A percentile compares a stretch with the other conserved stretches of the same genome.
phyloP scores from a whole-genome alignment of 2,329 filamentous ascomycete genomes.

The Phialocephala sp. region DNA sequence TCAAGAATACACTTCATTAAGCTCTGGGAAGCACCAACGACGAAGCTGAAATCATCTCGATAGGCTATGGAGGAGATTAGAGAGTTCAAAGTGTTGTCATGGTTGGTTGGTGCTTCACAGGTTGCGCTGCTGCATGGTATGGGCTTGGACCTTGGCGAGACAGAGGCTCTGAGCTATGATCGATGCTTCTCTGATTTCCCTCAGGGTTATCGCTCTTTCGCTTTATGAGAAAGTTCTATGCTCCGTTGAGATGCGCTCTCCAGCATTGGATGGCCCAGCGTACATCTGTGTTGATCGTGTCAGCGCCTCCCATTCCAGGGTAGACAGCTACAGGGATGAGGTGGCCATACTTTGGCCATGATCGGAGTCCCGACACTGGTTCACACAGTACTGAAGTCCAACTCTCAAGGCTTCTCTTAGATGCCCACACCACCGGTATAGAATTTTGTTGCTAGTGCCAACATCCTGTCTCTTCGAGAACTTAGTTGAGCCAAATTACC shows the following conservation, averaged over 20 bases:
- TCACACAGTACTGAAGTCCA: not conserved
- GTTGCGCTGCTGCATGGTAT: not conserved
- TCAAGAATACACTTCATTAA: not conserved
- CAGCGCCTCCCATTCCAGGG: not conserved
- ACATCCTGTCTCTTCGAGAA: not conserved
- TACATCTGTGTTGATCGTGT: not conserved
- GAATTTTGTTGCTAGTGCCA: not conserved
- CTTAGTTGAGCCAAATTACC: not conserved
- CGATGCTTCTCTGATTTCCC: not conserved
- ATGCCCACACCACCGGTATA: not conserved
- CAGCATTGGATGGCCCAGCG: not conserved
- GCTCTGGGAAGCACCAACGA: not conserved
- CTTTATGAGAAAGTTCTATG: not conserved
- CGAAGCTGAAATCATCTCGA: constrained; percentile 1
- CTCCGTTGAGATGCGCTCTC: not conserved
- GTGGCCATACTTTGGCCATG: constrained; percentile 1
- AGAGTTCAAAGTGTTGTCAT: not conserved
- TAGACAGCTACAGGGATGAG: too few relatives aligned
- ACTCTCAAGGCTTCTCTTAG: not conserved
- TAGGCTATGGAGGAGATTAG: not conserved
- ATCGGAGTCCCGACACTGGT: not conserved
- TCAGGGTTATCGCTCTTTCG: not conserved
- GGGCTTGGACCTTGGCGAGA: not conserved
- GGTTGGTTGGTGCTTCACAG: not conserved
- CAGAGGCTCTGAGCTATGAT: not conserved